A percentile compares a stretch with the other conserved stretches of the same genome.
Evolutionary conservation across 2,329 filamentous ascomycete genomes (phyloP).

Genomic region (Arthrobotrys iridis): DNA sequence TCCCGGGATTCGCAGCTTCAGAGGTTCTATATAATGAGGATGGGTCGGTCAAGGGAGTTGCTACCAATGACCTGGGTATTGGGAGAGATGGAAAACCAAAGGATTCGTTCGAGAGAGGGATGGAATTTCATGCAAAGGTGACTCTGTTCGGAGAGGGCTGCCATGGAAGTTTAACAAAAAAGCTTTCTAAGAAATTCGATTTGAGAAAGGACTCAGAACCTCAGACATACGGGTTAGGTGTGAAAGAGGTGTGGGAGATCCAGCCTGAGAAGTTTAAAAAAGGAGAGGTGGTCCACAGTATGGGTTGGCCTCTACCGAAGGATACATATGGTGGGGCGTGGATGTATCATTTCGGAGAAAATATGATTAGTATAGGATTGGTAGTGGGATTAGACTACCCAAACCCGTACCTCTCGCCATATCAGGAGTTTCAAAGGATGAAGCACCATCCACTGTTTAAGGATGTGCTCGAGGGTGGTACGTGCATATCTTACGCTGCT

Average conservation of each 20-base stretch:
- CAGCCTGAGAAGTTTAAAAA: conserved; percentile 90
- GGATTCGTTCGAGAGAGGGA: conserved; percentile 90
- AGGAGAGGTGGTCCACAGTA: conserved; percentile 84
- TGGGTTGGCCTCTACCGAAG: conserved; percentile 88
- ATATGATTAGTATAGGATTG: conserved; percentile 88
- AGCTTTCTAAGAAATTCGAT: conserved; percentile 93
- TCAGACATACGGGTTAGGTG: conserved; percentile 91
- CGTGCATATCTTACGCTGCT: conserved; percentile 96
- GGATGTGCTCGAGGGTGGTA: conserved; percentile 88
- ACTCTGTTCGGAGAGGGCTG: conserved; percentile 95
- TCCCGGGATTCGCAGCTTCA: conserved; percentile 92
- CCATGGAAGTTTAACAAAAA: conserved; percentile 93
- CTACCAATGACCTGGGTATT: conserved; percentile 93
- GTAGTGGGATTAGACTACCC: conserved; percentile 94
- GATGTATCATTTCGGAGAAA: conserved; percentile 99
- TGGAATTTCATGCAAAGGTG: conserved; percentile 95
- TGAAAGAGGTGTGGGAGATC: conserved; percentile 98
- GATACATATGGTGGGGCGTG: conserved; percentile 97
- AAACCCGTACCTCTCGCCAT: conserved; percentile 96
- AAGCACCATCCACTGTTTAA: conserved; percentile 96
- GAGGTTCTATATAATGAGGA: conserved; percentile 89
- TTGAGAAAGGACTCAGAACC: conserved; percentile 86
- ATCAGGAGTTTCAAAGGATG: conserved; percentile 96
- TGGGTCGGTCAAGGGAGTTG: conserved; percentile 90
- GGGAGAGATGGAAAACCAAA: conserved; percentile 83